Percentiles rank a stretch among this genome's conserved stretches.
Evolutionary conservation across 78 protist genomes (phyloP).

Genomic region (Dictyostelium discoideum): DNA sequence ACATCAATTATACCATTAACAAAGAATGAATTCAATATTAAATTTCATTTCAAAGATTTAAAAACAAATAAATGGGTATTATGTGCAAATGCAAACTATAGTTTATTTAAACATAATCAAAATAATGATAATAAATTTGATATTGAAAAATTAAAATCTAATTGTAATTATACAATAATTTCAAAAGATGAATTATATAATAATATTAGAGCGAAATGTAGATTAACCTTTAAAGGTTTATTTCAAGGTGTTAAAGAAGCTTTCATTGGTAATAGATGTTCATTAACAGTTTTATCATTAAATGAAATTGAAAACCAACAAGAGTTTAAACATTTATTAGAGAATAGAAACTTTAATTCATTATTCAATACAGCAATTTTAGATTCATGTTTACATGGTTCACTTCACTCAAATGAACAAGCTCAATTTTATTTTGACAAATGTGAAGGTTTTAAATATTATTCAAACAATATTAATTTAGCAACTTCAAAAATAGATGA

Average conservation of each 20-base stretch:
- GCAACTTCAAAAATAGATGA: no score
- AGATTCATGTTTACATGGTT: constrained; percentile 25
- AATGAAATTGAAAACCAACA: background rate
- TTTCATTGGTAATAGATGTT: background rate
- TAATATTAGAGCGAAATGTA: background rate
- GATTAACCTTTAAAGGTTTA: background rate
- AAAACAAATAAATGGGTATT: background rate
- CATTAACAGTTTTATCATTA: background rate
- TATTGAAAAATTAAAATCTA: background rate
- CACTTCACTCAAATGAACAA: background rate
- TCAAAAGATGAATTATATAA: constrained; percentile 3
- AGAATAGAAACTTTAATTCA: background rate
- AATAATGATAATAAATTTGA: background rate
- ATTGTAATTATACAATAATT: constrained; percentile 25
- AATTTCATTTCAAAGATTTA: background rate
- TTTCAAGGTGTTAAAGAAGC: background rate
- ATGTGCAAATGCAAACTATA: background rate
- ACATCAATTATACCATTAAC: background rate
- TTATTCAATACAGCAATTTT: constrained; percentile 22
- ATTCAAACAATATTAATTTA: background rate
- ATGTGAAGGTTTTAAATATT: constrained; percentile 6
- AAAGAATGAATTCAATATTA: background rate
- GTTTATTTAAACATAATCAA: background rate
- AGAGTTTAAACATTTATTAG: background rate
- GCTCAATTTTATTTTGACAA: constrained; percentile 13